phyloP scores from a whole-genome alignment of 768 basidiomycete genomes.

The Phanerodontia chrysosporium region DNA sequence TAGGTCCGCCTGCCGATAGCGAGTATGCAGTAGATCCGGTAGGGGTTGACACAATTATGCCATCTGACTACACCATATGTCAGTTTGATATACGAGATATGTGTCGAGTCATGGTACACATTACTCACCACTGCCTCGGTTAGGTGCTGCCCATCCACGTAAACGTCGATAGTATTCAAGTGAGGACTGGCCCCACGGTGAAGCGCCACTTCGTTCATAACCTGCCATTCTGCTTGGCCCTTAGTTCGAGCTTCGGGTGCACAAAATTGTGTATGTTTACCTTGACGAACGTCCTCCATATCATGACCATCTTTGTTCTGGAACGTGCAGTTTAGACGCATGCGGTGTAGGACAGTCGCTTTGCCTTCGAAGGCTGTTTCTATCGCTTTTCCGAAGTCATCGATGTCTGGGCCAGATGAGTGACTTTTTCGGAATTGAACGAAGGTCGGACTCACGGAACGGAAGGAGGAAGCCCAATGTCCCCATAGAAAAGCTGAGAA shows the following conservation, averaged over 20 bases:
- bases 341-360: constrained; percentile 79
- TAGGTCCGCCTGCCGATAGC: constrained; percentile 91
- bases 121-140: constrained; percentile 95
- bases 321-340: constrained; percentile 84
- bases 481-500: constrained; percentile 87
- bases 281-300: constrained; percentile 55
- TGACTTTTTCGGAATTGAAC: no score
- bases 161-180: constrained; percentile 90
- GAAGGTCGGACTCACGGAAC: constrained; percentile 62
- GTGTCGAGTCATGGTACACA: constrained; percentile 28
- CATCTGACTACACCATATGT: constrained; percentile 65
- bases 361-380: constrained; percentile 76
- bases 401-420: constrained; percentile 59
- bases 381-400: constrained; percentile 77
- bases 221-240: constrained; percentile 71
- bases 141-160: constrained; percentile 89
- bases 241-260: background rate
- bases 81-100: constrained; percentile 4
- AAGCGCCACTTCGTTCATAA: constrained; percentile 94
- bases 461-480: constrained; percentile 91
- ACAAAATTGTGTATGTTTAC: constrained; percentile 30
- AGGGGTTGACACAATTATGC: constrained; percentile 90
- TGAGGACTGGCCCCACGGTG: constrained; percentile 91
- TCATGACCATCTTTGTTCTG: constrained; percentile 55
- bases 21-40: constrained; percentile 98